phyloP scores from a whole-genome alignment of 345 rosid genomes.

The Punica granatum region DNA sequence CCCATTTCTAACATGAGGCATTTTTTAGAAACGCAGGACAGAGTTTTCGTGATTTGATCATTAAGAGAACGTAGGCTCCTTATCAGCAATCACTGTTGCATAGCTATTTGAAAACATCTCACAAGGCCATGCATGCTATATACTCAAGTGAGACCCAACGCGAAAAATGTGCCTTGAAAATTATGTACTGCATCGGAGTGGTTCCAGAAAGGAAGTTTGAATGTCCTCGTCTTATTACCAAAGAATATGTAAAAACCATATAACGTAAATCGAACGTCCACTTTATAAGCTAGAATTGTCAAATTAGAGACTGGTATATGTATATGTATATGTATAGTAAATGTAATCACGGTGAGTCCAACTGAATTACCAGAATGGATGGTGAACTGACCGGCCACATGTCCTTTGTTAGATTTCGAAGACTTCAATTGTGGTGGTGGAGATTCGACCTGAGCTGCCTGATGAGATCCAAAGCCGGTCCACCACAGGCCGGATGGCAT shows the following conservation, averaged over 20 bases:
- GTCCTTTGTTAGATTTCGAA: neutral
- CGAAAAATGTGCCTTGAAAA: too few relatives aligned
- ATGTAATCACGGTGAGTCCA: neutral
- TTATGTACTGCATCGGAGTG: too few relatives aligned
- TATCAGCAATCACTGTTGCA: neutral
- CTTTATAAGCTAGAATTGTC: neutral
- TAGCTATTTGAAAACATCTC: neutral
- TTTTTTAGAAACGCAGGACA: neutral
- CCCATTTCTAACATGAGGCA: neutral
- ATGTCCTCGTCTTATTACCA: too few relatives aligned
- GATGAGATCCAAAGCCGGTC: neutral
- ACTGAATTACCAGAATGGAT: neutral
- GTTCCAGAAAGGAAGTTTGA: too few relatives aligned
- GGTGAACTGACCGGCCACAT: neutral
- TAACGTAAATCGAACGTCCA: too few relatives aligned
- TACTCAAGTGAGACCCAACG: too few relatives aligned
- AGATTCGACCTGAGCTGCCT: neutral
- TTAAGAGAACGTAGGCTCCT: too few relatives aligned
- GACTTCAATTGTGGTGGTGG: neutral
- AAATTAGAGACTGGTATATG: neutral
- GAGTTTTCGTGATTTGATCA: too few relatives aligned
- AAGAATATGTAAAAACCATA: too few relatives aligned
- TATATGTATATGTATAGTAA: too few relatives aligned
- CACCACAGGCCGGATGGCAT: neutral
- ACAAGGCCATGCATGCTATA: too few relatives aligned